These are phyloP conservation scores for Neoarthrinium moseri DNA, from an alignment of 2,329 filamentous ascomycete genomes.

Conservation along the genomic window DNA sequence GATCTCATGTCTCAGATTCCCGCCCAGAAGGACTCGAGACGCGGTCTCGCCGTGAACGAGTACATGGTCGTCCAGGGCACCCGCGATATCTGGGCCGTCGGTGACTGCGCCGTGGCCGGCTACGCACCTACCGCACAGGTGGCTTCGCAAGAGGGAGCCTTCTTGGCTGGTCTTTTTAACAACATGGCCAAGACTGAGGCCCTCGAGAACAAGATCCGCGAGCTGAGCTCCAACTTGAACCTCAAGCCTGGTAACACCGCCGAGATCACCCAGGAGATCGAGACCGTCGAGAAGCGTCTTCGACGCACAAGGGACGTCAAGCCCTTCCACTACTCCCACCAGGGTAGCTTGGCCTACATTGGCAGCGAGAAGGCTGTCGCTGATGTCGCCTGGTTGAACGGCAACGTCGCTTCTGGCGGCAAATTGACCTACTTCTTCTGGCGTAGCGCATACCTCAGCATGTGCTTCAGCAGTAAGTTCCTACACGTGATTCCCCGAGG, in stretches of 20 bases:
- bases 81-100: conserved; percentile 96
- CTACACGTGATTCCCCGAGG: too few relatives aligned
- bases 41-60: conserved; percentile 95
- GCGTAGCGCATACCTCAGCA: conserved; percentile 96
- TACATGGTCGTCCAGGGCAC: conserved; percentile 97
- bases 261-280: conserved; percentile 71
- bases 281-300: conserved; percentile 81
- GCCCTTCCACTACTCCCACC: conserved; percentile 97
- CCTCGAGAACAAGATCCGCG: conserved; percentile 72
- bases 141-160: conserved; percentile 90
- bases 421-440: conserved; percentile 97
- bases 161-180: conserved; percentile 95
- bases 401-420: conserved; percentile 91
- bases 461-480: conserved; percentile 98
- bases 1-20: conserved; percentile 92
- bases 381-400: conserved; percentile 95
- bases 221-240: conserved; percentile 64
- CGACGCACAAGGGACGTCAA: conserved; percentile 91
- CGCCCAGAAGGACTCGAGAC: conserved; percentile 91
- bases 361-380: conserved; percentile 97
- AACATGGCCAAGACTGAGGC: conserved; percentile 94
- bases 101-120: conserved; percentile 95
- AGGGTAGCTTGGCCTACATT: conserved; percentile 96
- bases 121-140: conserved; percentile 98
- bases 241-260: conserved; percentile 64